Percentiles rank a stretch among this genome's conserved stretches.
Evolutionary conservation across 2,329 filamentous ascomycete genomes (phyloP).

Genomic region (Fusarium concolor): DNA sequence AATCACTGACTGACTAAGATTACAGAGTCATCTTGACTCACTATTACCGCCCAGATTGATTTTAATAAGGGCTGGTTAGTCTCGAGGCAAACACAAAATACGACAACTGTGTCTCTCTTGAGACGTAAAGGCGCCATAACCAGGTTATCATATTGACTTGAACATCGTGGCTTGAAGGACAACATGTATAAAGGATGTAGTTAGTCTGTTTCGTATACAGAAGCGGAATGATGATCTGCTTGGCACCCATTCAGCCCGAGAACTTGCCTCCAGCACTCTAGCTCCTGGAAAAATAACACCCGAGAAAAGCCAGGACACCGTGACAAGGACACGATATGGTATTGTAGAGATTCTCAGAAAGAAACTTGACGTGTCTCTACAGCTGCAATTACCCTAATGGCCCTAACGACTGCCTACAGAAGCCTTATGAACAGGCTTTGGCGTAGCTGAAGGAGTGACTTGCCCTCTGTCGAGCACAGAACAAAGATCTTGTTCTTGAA

Average conservation of each 20-base stretch:
- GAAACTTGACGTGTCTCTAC: background rate
- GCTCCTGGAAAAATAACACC: background rate
- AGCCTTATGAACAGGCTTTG: background rate
- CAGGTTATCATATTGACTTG: background rate
- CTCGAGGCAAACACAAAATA: background rate
- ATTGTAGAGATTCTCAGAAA: too few species aligned
- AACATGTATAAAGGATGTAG: background rate
- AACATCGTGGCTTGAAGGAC: background rate
- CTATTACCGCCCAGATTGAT: rapidly evolving
- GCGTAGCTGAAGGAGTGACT: background rate
- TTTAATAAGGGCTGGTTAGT: too few species aligned
- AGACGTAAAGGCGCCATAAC: background rate
- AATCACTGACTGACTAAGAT: rapidly evolving
- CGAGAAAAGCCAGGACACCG: background rate
- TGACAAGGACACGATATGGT: background rate
- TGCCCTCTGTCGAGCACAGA: background rate
- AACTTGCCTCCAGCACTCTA: background rate
- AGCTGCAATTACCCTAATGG: background rate
- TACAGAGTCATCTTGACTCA: background rate
- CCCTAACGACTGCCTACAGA: background rate
- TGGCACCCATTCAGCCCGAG: too few species aligned
- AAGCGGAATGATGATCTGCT: too few species aligned
- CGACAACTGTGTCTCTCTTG: background rate
- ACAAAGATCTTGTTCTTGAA: background rate
- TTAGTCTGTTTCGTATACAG: too few species aligned